phyloP scores from a whole-genome alignment of 305 asterid species.

The Solanum hybrid region DNA sequence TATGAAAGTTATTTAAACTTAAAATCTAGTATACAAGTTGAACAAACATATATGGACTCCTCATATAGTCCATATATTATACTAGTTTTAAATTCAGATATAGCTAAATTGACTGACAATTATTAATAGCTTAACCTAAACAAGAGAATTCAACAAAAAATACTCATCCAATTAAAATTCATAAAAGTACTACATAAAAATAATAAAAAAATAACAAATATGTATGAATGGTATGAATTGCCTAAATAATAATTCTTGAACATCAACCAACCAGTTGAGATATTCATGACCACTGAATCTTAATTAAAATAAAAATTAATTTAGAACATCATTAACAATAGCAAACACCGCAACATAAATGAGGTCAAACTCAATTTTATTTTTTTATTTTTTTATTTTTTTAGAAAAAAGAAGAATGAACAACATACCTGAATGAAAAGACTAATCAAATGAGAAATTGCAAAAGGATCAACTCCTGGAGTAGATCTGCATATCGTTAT shows the following conservation, averaged over 20 bases:
- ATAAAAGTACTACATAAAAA: too few species aligned
- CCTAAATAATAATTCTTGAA: too few species aligned
- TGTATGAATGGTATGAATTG: background rate
- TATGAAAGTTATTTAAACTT: background rate
- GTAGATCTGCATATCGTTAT: too few species aligned
- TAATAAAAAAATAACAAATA: too few species aligned
- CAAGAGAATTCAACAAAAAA: too few species aligned
- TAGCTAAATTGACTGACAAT: background rate
- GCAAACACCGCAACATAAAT: background rate
- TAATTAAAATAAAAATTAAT: too few species aligned
- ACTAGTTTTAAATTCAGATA: background rate
- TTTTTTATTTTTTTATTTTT: too few species aligned
- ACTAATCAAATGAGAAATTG: too few species aligned
- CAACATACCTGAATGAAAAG: too few species aligned
- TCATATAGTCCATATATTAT: background rate
- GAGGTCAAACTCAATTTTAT: background rate
- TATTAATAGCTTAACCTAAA: background rate
- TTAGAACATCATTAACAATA: background rate
- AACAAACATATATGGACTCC: background rate
- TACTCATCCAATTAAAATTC: background rate
- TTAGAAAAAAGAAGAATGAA: too few species aligned
- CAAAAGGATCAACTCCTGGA: too few species aligned
- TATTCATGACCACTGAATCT: background rate
- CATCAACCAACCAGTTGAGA: background rate
- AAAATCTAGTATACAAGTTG: background rate